phyloP scores from a whole-genome alignment of 805 yeast genomes.

The Yamadazyma nakazawae region DNA sequence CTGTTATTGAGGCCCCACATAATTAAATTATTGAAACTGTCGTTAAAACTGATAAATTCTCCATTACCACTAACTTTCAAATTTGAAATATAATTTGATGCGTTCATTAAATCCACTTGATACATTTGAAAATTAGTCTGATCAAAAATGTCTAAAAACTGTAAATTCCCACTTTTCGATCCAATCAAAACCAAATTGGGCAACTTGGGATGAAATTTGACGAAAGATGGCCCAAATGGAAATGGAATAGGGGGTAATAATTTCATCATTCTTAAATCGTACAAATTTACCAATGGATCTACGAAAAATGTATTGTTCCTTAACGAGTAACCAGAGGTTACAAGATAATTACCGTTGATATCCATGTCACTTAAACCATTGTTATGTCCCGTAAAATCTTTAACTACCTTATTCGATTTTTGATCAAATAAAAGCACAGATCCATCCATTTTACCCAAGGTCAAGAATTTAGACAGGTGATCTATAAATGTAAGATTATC shows the following conservation, averaged over 20 bases:
- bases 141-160: constrained; percentile 77
- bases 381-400: constrained; percentile 57
- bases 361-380: constrained; percentile 63
- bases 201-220: constrained; percentile 79
- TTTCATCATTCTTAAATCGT: constrained; percentile 70
- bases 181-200: constrained; percentile 75
- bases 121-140: constrained; percentile 65
- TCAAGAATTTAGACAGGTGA: constrained; percentile 45
- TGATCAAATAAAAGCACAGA: constrained; percentile 64
- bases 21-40: constrained; percentile 58
- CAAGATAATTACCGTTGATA: constrained; percentile 59
- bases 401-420: constrained; percentile 41
- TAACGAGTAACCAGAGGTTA: constrained; percentile 78
- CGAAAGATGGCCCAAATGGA: constrained; percentile 85
- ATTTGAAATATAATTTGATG: constrained; percentile 36
- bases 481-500: constrained; percentile 48
- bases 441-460: constrained; percentile 60
- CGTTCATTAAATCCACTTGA: constrained; percentile 53
- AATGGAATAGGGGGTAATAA: constrained; percentile 79
- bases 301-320: constrained; percentile 39
- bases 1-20: constrained; percentile 56
- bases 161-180: constrained; percentile 76
- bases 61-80: constrained; percentile 67
- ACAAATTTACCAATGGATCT: constrained; percentile 82
- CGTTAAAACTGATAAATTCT: constrained; percentile 69